Conservation (phyloP, 1,284 basidiomycete genomes). For the Papiliotrema terrestris region DNA sequence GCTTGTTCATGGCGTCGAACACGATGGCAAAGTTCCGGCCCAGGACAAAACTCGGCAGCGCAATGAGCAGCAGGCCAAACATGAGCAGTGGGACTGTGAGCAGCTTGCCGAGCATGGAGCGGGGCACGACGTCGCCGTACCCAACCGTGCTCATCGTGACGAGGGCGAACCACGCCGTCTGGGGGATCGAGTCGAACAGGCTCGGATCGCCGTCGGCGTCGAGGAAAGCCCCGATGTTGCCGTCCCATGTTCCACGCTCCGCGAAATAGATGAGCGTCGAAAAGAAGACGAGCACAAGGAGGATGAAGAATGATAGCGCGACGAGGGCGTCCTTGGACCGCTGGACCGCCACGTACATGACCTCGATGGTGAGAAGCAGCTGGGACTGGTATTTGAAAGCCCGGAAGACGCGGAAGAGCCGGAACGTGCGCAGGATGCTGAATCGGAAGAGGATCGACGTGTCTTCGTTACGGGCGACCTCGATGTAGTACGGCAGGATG, state of each 20-base stretch:
- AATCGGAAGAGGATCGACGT: constrained; percentile 83
- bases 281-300: constrained; percentile 78
- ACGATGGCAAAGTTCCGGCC: constrained; percentile 82
- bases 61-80: constrained; percentile 79
- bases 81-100: constrained; percentile 77
- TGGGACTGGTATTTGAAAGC: constrained; percentile 67
- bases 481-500: constrained; percentile 81
- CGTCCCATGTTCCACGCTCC: constrained; percentile 82
- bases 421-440: constrained; percentile 72
- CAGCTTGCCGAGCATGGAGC: constrained; percentile 73
- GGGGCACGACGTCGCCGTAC: constrained; percentile 77
- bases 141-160: constrained; percentile 52
- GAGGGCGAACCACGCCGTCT: constrained; percentile 65
- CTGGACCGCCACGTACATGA: constrained; percentile 84
- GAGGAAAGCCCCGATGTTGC: constrained; percentile 69
- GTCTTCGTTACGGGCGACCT: constrained; percentile 75
- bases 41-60: constrained; percentile 80
- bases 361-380: constrained; percentile 79
- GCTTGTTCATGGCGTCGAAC: constrained; percentile 66
- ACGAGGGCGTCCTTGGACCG: constrained; percentile 79
- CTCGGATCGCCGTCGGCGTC: constrained; percentile 69
- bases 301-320: constrained; percentile 81
- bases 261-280: constrained; percentile 83
- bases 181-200: constrained; percentile 65
- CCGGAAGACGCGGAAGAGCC: constrained; percentile 76